Evolutionary conservation across 495 filamentous ascomycete species (phyloP), one percentile per base, ranked within the genome.

Genomic region (Penicillium diatomitis): DNA sequence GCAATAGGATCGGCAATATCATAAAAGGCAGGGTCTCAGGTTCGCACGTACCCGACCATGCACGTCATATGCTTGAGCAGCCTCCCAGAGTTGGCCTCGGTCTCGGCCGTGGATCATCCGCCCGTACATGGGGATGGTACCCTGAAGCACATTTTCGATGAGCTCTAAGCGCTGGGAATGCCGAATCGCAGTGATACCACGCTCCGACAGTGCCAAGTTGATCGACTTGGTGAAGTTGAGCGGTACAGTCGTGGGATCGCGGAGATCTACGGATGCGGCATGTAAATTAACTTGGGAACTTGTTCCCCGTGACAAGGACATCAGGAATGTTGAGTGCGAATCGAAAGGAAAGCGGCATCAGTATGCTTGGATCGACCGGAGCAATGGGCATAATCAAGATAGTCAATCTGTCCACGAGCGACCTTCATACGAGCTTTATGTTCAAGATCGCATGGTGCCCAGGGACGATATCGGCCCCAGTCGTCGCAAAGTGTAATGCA

Each of bases 191-290:
- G 87, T 88, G 60, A 96, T 86, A n/a, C 92, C 92, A 32, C 92
- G 83, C 64, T 96, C 88, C 0, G 92, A 96, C 8, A 99, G 69
- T 11, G 92, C 90, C 12, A 99, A 73, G 59, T 97, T 99, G 73
- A 99, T 99, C 9, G 94, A 97, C 65, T 87, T 95, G 38, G 90
- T 94, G 65, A 97, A 96, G 60, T 97, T 96, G 46, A 96, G 74
- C 0, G 92, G 90, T 8, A 82, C 83, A 0, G 89, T 96, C 6
- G 79, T 77, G 4, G 86, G 83, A 56, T 90, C 79, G 32, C 94
- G 84, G 39, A 96, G 82, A 74, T 96, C 92, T 95, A 58, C 50
- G 36, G 55, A 61, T 36, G 52, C 35, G 38, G 20, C 20, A 20
- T 31, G 32, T 36, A 54, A 56, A 44, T 50, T 38, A 58, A 52